Evolutionary conservation across 1,284 basidiomycete genomes (phyloP).

Genomic region (Irpex sp.): DNA sequence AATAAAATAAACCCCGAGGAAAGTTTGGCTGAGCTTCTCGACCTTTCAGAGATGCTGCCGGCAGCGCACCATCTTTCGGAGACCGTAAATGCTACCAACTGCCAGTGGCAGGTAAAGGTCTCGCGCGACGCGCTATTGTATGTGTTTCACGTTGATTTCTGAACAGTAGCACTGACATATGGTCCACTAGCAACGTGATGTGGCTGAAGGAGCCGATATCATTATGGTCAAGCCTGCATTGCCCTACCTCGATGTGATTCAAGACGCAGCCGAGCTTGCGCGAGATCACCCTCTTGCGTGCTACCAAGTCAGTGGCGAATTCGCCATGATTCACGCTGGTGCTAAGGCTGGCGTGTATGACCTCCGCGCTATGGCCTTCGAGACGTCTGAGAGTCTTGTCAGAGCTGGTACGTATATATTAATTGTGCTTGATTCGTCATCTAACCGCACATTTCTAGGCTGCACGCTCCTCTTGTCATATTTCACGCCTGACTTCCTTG

Average conservation of each 20-base stretch:
- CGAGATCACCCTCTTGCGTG: slow-evolving; percentile 89
- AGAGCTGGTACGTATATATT: slow-evolving; percentile 67
- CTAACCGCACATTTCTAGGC: slow-evolving; percentile 38
- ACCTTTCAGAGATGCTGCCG: slow-evolving; percentile 81
- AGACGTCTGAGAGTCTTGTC: slow-evolving; percentile 86
- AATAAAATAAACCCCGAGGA: background rate
- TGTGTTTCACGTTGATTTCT: slow-evolving; percentile 28
- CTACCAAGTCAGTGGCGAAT: slow-evolving; percentile 97
- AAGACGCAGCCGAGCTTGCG: slow-evolving; percentile 81
- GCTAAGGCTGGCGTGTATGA: slow-evolving; percentile 93
- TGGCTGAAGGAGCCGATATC: slow-evolving; percentile 94
- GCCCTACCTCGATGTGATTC: slow-evolving; percentile 95
- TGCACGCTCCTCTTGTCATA: slow-evolving; percentile 90
- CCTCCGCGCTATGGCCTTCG: slow-evolving; percentile 90
- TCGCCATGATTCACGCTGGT: slow-evolving; percentile 94
- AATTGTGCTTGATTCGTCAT: background rate
- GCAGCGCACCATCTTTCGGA: slow-evolving; percentile 91
- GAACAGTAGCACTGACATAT: background rate
- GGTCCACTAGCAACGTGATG: slow-evolving; percentile 73
- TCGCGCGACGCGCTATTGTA: slow-evolving; percentile 92
- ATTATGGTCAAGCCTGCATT: slow-evolving; percentile 98
- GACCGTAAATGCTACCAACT: slow-evolving; percentile 98
- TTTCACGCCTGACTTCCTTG: slow-evolving; percentile 94
- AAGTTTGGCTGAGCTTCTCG: background rate
- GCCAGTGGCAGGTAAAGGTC: slow-evolving; percentile 83